Base-by-base conservation (phyloP, 78 protist genomes). In the Isochrysis galbana region DNA sequence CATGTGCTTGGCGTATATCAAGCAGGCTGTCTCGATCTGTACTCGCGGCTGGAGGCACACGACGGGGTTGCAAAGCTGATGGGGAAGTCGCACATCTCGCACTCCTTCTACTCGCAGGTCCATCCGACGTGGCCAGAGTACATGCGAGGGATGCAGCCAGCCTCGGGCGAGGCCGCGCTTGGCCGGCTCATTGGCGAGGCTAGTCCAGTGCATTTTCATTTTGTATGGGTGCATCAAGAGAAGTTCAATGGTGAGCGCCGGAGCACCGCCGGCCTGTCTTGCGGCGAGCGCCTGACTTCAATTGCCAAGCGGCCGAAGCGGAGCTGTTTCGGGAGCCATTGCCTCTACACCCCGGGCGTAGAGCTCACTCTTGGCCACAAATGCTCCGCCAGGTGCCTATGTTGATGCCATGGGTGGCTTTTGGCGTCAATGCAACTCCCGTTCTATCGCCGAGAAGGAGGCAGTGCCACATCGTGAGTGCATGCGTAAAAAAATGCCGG, bases 101-200 rank as follows among this genome's bases (percentile, higher is more conserved):
- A 5, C n/a, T 19, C n/a, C 80, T 70, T 34, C 80, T 70, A 70
- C 80, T 19, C n/a, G n/a, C 80, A 70, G 80, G 80, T 70, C 17
- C 80, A 34, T 10, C 80, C 80, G 39, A 34, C 36, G 4, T 70
- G 80, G 80, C 1, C 80, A 19, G 41, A 34, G 42, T 70, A 70
- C 80, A 2, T 70, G 80, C 36, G 80, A 5, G 41, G 39, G 41
- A 5, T 70, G 10, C 32, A 5, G 10, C n/a, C 36, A 36, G 5
- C 80, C 32, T 2, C 17, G 39, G 34, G 21, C 41, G 41, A 29
- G 41, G 72, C 72, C 38, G 7, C 26, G 72, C 10, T 11, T 3
- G 80, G 80, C 42, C 34, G 41, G 80, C 80, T 70, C 45, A 26
- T 70, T 22, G 80, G 80, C 80, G 80, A 70, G 80, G 80, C 80